Evolutionary conservation across 306 rosid species (phyloP).

Genomic region (Pueraria montana): DNA sequence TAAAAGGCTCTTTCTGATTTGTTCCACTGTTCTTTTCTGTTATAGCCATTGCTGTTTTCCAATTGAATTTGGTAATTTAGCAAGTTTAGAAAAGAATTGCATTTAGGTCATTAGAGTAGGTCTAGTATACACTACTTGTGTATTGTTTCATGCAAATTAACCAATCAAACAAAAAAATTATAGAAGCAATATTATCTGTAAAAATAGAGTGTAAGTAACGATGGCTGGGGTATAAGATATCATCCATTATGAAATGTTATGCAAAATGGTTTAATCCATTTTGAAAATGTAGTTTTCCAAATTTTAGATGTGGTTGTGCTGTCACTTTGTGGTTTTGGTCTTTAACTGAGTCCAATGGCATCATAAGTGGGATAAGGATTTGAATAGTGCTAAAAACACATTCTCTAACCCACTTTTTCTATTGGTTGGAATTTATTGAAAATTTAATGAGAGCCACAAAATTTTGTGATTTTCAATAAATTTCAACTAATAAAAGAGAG

Average conservation of each 20-base stretch:
- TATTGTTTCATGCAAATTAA: not conserved
- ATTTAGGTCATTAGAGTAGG: not conserved
- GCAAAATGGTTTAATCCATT: not conserved
- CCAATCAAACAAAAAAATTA: not conserved
- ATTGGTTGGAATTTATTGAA: too few species aligned
- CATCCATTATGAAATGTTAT: not conserved
- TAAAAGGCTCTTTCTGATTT: not conserved
- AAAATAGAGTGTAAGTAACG: not conserved
- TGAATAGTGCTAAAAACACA: too few species aligned
- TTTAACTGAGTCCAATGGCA: not conserved
- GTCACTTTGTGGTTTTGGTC: not conserved
- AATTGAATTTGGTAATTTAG: not conserved
- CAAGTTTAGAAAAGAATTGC: not conserved
- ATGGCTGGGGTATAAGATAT: not conserved
- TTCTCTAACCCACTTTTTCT: too few species aligned
- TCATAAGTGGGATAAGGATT: not conserved
- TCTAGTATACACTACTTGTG: not conserved
- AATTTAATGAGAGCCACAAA: too few species aligned
- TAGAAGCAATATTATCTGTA: not conserved
- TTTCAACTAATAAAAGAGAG: too few species aligned
- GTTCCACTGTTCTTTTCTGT: not conserved
- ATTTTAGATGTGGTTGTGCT: not conserved
- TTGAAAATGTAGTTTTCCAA: not conserved
- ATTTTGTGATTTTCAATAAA: too few species aligned
- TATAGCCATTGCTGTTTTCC: not conserved